Evolutionary conservation across 176 grass and related monocot genomes (phyloP).

Genomic region (Oryza meridionalis): DNA sequence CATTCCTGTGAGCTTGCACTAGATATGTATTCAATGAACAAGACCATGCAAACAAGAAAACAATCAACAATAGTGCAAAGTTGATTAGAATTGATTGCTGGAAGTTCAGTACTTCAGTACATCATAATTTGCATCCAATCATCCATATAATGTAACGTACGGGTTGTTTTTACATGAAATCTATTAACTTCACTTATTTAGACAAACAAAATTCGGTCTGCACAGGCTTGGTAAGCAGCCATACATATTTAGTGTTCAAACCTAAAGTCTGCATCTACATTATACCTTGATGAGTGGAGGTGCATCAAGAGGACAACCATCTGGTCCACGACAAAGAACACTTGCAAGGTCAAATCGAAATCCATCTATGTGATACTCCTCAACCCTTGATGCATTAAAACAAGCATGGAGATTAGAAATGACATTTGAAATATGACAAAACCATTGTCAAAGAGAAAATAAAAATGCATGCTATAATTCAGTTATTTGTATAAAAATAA

Average conservation of each 20-base stretch:
- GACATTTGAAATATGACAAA: background rate
- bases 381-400: slow-evolving; percentile 65
- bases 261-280: background rate
- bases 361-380: slow-evolving; percentile 96
- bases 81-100: slow-evolving; percentile 7
- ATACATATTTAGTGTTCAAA: slow-evolving; percentile 21
- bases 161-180: slow-evolving; percentile 5
- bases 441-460: background rate
- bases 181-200: background rate
- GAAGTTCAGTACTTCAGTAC: background rate
- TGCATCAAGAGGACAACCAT: slow-evolving; percentile 83
- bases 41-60: slow-evolving; percentile 19
- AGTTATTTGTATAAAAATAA: slow-evolving; percentile 2
- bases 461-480: background rate
- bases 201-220: background rate
- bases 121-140: slow-evolving; percentile 9
- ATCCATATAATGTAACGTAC: background rate
- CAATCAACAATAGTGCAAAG: slow-evolving; percentile 12
- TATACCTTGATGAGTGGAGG: slow-evolving; percentile 91
- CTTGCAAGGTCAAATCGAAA: slow-evolving; percentile 99
- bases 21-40: slow-evolving; percentile 16
- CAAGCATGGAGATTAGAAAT: slow-evolving; percentile 23
- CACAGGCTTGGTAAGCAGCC: background rate
- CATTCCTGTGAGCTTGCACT: slow-evolving; percentile 2
- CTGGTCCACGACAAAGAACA: slow-evolving; percentile 86